Percentiles rank a stretch among this genome's conserved stretches.
Evolutionary conservation across 2,329 filamentous ascomycete species (phyloP).

Genomic region (Neopestalotiopsis rosae): DNA sequence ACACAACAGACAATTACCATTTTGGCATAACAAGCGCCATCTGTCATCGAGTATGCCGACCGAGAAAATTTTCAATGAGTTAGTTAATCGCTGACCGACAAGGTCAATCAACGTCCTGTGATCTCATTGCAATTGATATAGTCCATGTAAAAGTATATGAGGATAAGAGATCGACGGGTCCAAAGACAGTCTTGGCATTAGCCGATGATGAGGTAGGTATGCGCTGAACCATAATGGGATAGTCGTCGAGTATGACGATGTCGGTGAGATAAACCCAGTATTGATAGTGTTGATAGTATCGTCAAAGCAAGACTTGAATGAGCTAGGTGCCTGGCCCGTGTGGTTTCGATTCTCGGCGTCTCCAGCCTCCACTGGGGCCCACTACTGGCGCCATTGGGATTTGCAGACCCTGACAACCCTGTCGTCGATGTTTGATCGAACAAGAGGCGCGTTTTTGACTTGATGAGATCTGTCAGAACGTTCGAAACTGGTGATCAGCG

Average conservation of each 20-base stretch:
- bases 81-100: background rate
- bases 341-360: constrained; percentile 10
- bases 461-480: background rate
- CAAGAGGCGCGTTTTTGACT: background rate
- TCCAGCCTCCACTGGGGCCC: background rate
- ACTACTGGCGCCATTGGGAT: background rate
- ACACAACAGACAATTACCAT: background rate
- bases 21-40: background rate
- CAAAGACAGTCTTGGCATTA: background rate
- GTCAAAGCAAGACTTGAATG: constrained; percentile 1
- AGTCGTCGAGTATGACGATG: background rate
- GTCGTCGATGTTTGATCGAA: background rate
- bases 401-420: background rate
- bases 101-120: background rate
- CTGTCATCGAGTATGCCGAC: background rate
- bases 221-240: background rate
- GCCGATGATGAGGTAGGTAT: background rate
- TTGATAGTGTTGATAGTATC: background rate
- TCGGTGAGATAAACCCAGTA: background rate
- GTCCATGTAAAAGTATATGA: background rate
- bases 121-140: background rate
- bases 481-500: constrained; percentile 1
- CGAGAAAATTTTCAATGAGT: background rate
- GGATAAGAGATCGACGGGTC: background rate
- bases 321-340: constrained; percentile 13